Conservation (phyloP, 2,329 filamentous ascomycete species). For the Botrytis squamosa region DNA sequence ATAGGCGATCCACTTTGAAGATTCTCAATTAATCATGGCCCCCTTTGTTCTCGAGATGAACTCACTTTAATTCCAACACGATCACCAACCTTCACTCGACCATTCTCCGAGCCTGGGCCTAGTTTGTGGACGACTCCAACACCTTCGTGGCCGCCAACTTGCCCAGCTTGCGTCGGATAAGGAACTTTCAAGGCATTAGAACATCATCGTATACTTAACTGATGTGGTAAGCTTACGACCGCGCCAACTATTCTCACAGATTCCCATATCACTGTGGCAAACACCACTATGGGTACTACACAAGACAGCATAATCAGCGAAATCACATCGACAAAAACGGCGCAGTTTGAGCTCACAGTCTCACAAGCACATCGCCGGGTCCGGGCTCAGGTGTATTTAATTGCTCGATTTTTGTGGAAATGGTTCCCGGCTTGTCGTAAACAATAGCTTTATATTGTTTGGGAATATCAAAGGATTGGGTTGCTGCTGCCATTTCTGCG, state of each 20-base stretch:
- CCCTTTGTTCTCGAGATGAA: neutral
- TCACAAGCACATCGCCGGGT: conserved; percentile 60
- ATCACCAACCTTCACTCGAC: conserved; percentile 62
- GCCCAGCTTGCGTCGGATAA: conserved; percentile 56
- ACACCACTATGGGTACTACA: conserved; percentile 60
- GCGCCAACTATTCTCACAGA: conserved; percentile 49
- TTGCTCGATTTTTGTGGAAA: conserved; percentile 63
- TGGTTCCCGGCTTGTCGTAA: conserved; percentile 63
- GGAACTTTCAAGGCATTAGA: conserved; percentile 54
- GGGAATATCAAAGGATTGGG: conserved; percentile 45
- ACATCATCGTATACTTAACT: conserved; percentile 19
- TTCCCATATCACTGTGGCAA: conserved; percentile 61
- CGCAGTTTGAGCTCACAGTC: conserved; percentile 47
- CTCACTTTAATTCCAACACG: conserved; percentile 66
- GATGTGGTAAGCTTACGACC: conserved; percentile 29
- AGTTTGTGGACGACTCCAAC: conserved; percentile 65
- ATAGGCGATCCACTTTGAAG: conserved; percentile 51
- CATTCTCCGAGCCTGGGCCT: conserved; percentile 56
- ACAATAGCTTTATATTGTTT: conserved; percentile 62
- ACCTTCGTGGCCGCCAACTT: conserved; percentile 69
- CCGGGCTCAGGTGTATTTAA: conserved; percentile 65
- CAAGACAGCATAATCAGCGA: conserved; percentile 14
- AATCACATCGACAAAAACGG: neutral
- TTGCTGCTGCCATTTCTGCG: conserved; percentile 33
- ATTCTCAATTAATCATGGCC: neutral